These are phyloP conservation scores for Globisporangium nunn DNA, from an alignment of 352 stramenopile genomes.

Conservation along the genomic window DNA sequence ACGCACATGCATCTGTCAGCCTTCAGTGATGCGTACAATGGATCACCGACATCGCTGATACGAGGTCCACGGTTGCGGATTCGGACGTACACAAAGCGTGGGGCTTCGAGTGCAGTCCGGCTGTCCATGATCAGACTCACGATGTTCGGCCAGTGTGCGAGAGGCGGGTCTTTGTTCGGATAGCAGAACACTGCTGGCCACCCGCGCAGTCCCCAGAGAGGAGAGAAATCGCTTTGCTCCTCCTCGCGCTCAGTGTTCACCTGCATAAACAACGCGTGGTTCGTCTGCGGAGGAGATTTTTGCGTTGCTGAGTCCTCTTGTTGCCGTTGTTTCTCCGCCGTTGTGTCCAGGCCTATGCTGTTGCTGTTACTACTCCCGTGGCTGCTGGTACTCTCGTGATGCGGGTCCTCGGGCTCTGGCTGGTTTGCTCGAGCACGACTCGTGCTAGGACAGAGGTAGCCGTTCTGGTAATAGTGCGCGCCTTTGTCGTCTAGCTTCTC, in stretches of 20 bases:
- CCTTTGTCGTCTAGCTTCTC: conserved; percentile 71
- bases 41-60: no score
- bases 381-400: conserved; percentile 5
- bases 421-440: conserved; percentile 11
- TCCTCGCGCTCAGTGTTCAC: conserved; percentile 52
- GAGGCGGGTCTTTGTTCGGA: conserved; percentile 42
- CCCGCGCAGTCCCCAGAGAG: conserved; percentile 68
- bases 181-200: conserved; percentile 84
- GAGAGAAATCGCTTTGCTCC: conserved; percentile 68
- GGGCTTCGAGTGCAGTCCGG: conserved; percentile 39
- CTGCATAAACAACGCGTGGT: conserved; percentile 45
- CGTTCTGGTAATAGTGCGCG: conserved; percentile 66
- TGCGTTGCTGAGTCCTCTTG: conserved; percentile 10
- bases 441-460: conserved; percentile 60
- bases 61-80: background rate
- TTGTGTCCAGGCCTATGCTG: background rate
- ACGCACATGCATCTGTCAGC: background rate
- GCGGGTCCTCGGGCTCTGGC: conserved; percentile 9
- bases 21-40: no score
- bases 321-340: conserved; percentile 16
- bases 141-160: conserved; percentile 83
- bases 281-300: conserved; percentile 11
- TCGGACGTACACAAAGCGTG: conserved; percentile 40
- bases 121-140: conserved; percentile 87
- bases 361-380: background rate